A percentile compares a stretch with the other conserved stretches of the same genome.
Conservation (phyloP, 2,329 filamentous ascomycete species). For the Emergomyces orientalis region DNA sequence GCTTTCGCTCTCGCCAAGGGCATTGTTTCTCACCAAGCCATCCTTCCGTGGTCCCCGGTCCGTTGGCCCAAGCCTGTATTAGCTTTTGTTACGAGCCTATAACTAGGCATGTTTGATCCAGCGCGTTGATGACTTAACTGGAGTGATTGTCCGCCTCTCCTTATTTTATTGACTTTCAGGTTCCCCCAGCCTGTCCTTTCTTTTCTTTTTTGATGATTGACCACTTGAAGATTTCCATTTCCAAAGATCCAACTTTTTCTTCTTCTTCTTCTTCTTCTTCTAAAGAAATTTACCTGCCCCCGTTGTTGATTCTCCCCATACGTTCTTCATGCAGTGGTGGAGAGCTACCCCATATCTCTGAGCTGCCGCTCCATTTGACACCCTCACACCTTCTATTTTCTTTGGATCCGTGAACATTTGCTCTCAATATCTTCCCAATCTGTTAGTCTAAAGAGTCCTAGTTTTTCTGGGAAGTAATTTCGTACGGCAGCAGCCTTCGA, state of each 20-base stretch:
- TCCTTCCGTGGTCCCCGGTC: conserved; percentile 9
- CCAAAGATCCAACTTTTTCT: background rate
- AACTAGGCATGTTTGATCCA: conserved; percentile 8
- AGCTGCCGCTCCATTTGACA: background rate
- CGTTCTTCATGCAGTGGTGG: background rate
- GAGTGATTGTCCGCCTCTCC: conserved; percentile 1
- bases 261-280: background rate
- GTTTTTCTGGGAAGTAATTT: background rate
- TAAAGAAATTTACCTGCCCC: background rate
- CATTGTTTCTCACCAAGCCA: conserved; percentile 8
- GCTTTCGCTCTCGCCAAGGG: background rate
- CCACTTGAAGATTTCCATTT: conserved; percentile 1
- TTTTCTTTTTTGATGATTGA: conserved; percentile 1
- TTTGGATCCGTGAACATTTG: background rate
- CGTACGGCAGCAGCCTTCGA: background rate
- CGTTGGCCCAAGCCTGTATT: conserved; percentile 11
- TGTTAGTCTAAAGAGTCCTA: background rate
- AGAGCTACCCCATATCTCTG: background rate
- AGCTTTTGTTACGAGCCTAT: conserved; percentile 8
- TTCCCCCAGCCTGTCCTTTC: background rate
- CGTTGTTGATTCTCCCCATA: background rate
- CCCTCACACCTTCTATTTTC: background rate
- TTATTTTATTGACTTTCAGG: background rate
- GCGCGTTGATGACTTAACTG: conserved; percentile 3
- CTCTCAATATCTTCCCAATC: background rate